These are phyloP conservation scores for Epichloe amarillans DNA, from an alignment of 2,329 filamentous ascomycete genomes.

Conservation along the genomic window DNA sequence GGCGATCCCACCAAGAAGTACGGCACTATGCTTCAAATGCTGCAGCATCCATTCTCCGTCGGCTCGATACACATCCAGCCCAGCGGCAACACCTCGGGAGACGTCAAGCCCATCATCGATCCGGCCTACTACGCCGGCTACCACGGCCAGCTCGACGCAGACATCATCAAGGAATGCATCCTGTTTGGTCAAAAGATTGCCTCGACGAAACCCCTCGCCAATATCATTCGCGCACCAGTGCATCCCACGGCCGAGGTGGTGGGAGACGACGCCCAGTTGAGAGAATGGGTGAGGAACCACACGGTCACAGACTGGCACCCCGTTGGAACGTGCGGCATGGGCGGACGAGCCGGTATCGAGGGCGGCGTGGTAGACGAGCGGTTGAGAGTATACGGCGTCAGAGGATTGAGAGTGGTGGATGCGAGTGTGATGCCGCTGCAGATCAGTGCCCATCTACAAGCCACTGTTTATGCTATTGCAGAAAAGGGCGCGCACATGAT, in stretches of 20 bases:
- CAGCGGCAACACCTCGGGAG: slow-evolving; percentile 8
- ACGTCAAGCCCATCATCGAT: slow-evolving; percentile 24
- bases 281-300: slow-evolving; percentile 16
- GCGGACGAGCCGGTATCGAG: slow-evolving; percentile 15
- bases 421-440: slow-evolving; percentile 16
- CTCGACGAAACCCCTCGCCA: slow-evolving; percentile 21
- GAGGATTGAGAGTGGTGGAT: slow-evolving; percentile 12
- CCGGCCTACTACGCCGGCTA: slow-evolving; percentile 27
- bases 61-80: slow-evolving; percentile 33
- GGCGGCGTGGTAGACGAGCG: slow-evolving; percentile 18
- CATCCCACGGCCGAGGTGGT: slow-evolving; percentile 12
- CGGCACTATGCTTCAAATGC: slow-evolving; percentile 33
- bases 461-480: slow-evolving; percentile 19
- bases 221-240: slow-evolving; percentile 21
- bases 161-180: slow-evolving; percentile 27
- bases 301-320: slow-evolving; percentile 27
- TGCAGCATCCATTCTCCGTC: slow-evolving; percentile 37
- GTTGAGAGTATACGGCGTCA: slow-evolving; percentile 14
- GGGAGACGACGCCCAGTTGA: slow-evolving; percentile 7
- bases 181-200: slow-evolving; percentile 27
- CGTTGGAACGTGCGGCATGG: slow-evolving; percentile 22
- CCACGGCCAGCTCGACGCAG: slow-evolving; percentile 27
- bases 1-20: slow-evolving; percentile 27
- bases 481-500: slow-evolving; percentile 20
- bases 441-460: slow-evolving; percentile 14